These are phyloP conservation scores for Crithidia fasciculata DNA, from an alignment of 208 protist species.

Conservation along the genomic window DNA sequence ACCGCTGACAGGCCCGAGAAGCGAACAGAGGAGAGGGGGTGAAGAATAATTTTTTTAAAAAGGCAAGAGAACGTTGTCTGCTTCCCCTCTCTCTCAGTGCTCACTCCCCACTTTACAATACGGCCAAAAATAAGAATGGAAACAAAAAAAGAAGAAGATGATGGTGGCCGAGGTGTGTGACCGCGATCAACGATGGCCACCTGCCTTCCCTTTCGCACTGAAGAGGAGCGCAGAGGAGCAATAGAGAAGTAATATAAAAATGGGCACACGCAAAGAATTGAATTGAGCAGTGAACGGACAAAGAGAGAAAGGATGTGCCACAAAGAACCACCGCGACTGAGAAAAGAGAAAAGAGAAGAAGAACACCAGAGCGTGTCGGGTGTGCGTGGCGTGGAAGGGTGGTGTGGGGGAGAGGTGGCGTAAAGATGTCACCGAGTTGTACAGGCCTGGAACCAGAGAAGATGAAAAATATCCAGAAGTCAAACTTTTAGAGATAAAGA, in stretches of 20 bases:
- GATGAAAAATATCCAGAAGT: neutral
- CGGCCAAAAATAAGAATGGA: neutral
- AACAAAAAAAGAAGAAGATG: constrained; percentile 21
- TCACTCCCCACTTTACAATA: too few relatives aligned
- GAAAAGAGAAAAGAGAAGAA: neutral
- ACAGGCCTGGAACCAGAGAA: neutral
- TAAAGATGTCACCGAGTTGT: neutral
- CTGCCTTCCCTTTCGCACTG: too few relatives aligned
- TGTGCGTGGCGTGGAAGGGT: too few relatives aligned
- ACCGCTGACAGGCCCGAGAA: neutral
- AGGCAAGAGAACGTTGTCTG: too few relatives aligned
- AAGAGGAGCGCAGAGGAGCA: too few relatives aligned
- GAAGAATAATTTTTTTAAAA: neutral
- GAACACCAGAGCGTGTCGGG: neutral
- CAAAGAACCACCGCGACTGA: neutral
- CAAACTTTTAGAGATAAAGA: neutral
- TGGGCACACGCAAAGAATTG: too few relatives aligned
- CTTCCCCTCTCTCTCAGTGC: too few relatives aligned
- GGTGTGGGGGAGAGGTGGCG: neutral
- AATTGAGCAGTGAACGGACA: neutral
- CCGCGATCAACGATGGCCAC: too few relatives aligned
- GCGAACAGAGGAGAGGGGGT: neutral
- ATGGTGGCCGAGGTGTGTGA: neutral
- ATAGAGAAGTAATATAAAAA: too few relatives aligned
- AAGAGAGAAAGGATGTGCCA: neutral